These are phyloP conservation scores for Talaromyces sp. DNA, from an alignment of 2,329 filamentous ascomycete species.

Conservation along the genomic window DNA sequence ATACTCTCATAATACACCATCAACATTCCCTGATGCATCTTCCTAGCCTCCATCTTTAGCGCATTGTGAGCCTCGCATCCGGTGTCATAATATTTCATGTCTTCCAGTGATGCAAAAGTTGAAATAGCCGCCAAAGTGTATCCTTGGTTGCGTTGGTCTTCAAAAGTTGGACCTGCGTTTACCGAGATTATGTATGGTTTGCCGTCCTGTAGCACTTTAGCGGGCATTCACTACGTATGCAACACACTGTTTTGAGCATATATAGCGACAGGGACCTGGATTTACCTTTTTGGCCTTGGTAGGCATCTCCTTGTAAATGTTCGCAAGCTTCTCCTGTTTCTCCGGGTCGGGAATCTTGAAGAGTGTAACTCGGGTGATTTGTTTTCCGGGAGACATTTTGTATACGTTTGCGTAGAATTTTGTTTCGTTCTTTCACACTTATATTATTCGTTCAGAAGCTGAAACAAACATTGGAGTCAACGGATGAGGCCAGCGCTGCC, in stretches of 20 bases:
- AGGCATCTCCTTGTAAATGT: constrained; percentile 3
- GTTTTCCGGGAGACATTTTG: background rate
- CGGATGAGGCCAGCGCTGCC: background rate
- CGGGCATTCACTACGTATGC: background rate
- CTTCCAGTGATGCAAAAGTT: constrained; percentile 59
- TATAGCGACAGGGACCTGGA: background rate
- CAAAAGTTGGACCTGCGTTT: constrained; percentile 49
- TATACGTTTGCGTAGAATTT: background rate
- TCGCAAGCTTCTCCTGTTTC: constrained; percentile 1
- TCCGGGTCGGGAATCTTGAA: constrained; percentile 6
- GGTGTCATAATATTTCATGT: constrained; percentile 66
- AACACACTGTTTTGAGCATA: background rate
- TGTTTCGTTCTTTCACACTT: too few relatives aligned
- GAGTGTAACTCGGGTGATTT: constrained; percentile 2
- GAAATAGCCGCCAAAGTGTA: constrained; percentile 61
- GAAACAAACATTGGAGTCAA: background rate
- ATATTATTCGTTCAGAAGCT: background rate
- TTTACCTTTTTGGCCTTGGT: constrained; percentile 4
- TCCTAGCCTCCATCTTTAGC: constrained; percentile 33
- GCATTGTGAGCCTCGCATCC: constrained; percentile 51
- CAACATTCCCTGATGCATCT: constrained; percentile 27
- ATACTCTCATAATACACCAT: constrained; percentile 34
- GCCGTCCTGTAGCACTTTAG: constrained; percentile 51
- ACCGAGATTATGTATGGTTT: constrained; percentile 63
- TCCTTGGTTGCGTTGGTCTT: constrained; percentile 58